Evolutionary conservation across 345 rosid species (phyloP), one percentile per base, ranked within the genome.

Genomic region (Schrenkiella parvula): DNA sequence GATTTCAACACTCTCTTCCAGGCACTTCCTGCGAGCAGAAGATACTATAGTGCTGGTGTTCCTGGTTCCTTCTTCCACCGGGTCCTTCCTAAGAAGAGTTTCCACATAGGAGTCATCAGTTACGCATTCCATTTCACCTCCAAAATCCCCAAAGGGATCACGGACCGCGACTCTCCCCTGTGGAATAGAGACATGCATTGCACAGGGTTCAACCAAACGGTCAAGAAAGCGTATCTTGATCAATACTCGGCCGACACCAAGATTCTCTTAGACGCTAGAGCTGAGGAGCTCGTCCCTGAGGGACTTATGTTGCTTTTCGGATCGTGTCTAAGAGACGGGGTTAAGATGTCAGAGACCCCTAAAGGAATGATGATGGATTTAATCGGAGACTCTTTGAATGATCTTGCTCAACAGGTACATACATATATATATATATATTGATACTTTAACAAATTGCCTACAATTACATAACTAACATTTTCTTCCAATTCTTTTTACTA

Each of bases 1-100:
- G 89, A 88, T 70, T 88, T 84, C 84, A 88, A 88, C 58, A 75
- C 87, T 62, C 88, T 88, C 46, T 84, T 85, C 53, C 29, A 64
- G 14, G 34, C 78, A 60, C 85, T 79, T 67, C 85, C 83, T 0
- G 8, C 14, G 2, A 54, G 38, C 1, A 50, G 65, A 29, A 4
- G 15, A 14, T 86, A 80, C 77, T 68, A 69, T 14, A 73, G 44
- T 0, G 73, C 77, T 1, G 83, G 76, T 3, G 73, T 82, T 19
- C 81, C 86, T 0, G 84, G 86, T 2, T 79, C 82, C 19, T 83
- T 84, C 61, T 65, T 74, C 15, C 19, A 60, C 0, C 70, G 81
- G 11, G 19, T 84, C 21, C 79, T 84, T 21, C 85, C 84, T 2
- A 67, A 68, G 19, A 11, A 80, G 1, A 72, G 84, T 8, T 38